phyloP scores from a whole-genome alignment of 2,329 filamentous ascomycete species.

The Nemania sp. region DNA sequence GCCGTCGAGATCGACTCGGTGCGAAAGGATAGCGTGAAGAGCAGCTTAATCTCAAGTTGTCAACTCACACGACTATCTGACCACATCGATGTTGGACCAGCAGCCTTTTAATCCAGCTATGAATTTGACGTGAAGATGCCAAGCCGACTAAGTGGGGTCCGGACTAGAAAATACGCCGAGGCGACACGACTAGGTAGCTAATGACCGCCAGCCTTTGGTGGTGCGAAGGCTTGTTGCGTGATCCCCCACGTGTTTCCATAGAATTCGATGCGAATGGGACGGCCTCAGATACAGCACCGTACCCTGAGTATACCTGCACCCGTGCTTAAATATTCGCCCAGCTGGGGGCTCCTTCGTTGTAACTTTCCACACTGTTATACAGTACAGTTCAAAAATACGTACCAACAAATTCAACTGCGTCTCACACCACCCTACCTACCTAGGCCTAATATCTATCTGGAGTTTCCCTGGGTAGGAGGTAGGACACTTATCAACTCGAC shows the following conservation, averaged over 20 bases:
- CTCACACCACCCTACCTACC: neutral
- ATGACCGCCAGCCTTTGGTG: conserved; percentile 13
- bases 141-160: conserved; percentile 44
- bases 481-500: conserved; percentile 5
- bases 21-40: neutral
- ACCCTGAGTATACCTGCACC: conserved; percentile 21
- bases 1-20: neutral
- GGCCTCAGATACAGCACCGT: conserved; percentile 16
- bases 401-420: neutral
- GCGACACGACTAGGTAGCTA: conserved; percentile 15
- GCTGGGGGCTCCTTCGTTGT: conserved; percentile 10
- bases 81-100: neutral
- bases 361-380: conserved; percentile 33
- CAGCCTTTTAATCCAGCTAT: conserved; percentile 33
- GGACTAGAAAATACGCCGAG: conserved; percentile 44
- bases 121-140: conserved; percentile 46
- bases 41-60: neutral
- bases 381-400: conserved; percentile 8
- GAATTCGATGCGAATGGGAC: conserved; percentile 21
- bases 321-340: conserved; percentile 41
- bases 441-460: neutral
- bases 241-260: conserved; percentile 38
- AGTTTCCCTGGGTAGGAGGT: neutral
- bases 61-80: conserved; percentile 1
- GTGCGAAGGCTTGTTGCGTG: conserved; percentile 20